Evolutionary conservation across 495 filamentous ascomycete genomes (phyloP), one percentile per base, ranked within the genome.

Genomic region (Trichoderma reesei): DNA sequence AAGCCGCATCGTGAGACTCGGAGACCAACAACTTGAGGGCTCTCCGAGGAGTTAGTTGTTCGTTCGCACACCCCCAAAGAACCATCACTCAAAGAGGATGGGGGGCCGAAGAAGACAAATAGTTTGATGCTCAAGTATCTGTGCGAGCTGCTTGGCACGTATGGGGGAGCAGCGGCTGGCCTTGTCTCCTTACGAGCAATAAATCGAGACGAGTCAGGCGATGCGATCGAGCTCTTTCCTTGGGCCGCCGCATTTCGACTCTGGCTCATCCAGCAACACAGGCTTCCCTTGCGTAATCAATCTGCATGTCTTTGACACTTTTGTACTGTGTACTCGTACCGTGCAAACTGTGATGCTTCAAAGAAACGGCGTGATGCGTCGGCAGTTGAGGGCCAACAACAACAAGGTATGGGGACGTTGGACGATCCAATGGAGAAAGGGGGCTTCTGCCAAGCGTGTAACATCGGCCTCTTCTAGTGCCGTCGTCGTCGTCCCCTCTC

Each of bases 1-100:
- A 56, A 26, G 18, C 13, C 51, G 51, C 51, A 56, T 56, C 51
- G 51, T 56, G 51, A 56, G 51, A 56, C 51, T 56, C 26, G 3
- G 51, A 48, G 26, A 34, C 26, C 51, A 56, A 33, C 18, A 11
- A 13, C 31, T 26, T 20, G 3, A 6, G 9, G 4, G 44, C 44
- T 2, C 18, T 44, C 41, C 13, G 2, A 44, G 13, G 26, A 2
- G 41, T 26, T 26, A 2, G 41, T 26, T 26, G 26, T 26, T 26
- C 26, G 26, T 26, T 26, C 26, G 26, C 7, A 8, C 18, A 9
- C 18, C 44, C 18, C 44, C 1, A 48, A 14, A 48, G 20, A 16
- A 18, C 44, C 44, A 48, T 18, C 14, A 6, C 44, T 26, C 26
- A 26, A 48, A 18, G 20, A 48, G 8, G 18, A 18, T 9, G 13